phyloP scores from a whole-genome alignment of 2,329 filamentous ascomycete genomes.

The Penicillium sp. region DNA sequence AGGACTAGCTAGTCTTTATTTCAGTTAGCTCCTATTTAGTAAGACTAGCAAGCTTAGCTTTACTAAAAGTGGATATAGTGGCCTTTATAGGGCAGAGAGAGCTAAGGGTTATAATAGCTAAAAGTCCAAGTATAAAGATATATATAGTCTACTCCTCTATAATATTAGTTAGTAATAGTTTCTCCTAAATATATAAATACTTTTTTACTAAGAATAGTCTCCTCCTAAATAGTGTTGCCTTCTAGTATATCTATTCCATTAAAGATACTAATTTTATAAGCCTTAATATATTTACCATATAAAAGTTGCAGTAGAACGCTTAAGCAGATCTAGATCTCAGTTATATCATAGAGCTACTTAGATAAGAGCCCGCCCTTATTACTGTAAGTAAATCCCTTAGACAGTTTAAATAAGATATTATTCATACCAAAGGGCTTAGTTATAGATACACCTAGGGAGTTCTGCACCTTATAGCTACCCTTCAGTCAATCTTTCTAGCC shows the following conservation, averaged over 20 bases:
- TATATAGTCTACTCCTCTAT: conserved; percentile 63
- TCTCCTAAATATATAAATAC: background rate
- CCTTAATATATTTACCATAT: conserved; percentile 54
- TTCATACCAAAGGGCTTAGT: conserved; percentile 52
- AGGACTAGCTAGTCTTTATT: conserved; percentile 48
- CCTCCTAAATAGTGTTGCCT: conserved; percentile 44
- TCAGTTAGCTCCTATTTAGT: conserved; percentile 55
- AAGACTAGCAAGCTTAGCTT: conserved; percentile 55
- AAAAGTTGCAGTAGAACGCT: conserved; percentile 56
- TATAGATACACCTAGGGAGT: conserved; percentile 48
- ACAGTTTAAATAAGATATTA: conserved; percentile 54
- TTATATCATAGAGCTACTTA: conserved; percentile 61
- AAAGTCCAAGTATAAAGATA: conserved; percentile 58
- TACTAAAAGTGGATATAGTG: conserved; percentile 48
- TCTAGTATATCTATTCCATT: conserved; percentile 52
- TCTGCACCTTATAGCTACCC: conserved; percentile 53
- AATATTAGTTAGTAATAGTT: conserved; percentile 12
- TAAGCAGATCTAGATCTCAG: conserved; percentile 62
- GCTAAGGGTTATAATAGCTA: conserved; percentile 53
- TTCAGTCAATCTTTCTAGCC: conserved; percentile 63
- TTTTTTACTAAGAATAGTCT: conserved; percentile 51
- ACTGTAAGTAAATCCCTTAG: conserved; percentile 57
- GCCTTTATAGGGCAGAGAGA: conserved; percentile 41
- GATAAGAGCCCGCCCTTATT: conserved; percentile 55
- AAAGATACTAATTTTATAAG: conserved; percentile 56